These are phyloP conservation scores for Aspergillus biplanus DNA, from an alignment of 495 filamentous ascomycete species.

Conservation along the genomic window DNA sequence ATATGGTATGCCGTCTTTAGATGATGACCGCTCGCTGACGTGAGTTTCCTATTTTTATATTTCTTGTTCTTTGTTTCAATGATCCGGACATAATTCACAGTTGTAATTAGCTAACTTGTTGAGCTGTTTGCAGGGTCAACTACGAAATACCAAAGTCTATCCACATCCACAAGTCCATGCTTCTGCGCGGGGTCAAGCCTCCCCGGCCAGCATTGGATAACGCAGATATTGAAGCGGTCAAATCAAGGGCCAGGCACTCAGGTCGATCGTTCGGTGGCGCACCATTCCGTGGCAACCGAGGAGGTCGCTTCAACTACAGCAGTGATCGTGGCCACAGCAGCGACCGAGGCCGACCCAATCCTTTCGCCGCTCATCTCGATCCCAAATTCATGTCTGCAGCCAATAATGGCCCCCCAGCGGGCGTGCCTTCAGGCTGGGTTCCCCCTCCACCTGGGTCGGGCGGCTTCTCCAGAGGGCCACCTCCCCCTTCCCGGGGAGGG, in stretches of 20 bases:
- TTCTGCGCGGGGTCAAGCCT: constrained; percentile 81
- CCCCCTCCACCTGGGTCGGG: constrained; percentile 37
- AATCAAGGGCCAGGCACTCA: constrained; percentile 57
- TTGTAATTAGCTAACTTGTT: constrained; percentile 31
- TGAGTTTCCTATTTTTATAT: constrained; percentile 42
- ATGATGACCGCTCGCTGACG: constrained; percentile 84
- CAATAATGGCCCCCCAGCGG: constrained; percentile 30
- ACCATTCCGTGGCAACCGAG: constrained; percentile 57
- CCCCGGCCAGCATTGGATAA: constrained; percentile 68
- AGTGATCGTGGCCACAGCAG: constrained; percentile 14
- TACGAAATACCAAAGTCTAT: constrained; percentile 77
- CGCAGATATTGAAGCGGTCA: constrained; percentile 71
- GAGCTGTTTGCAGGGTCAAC: constrained; percentile 62
- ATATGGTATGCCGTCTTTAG: constrained; percentile 71
- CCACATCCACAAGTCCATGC: constrained; percentile 88
- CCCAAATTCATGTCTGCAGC: constrained; percentile 50
- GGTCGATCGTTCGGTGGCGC: constrained; percentile 69
- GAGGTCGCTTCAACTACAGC: constrained; percentile 55
- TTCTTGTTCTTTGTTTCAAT: not conserved
- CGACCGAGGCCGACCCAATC: constrained; percentile 47
- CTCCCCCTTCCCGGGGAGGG: constrained; percentile 46
- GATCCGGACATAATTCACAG: not conserved
- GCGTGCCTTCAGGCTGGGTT: constrained; percentile 43
- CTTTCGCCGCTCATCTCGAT: constrained; percentile 58
- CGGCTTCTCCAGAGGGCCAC: constrained; percentile 45